Evolutionary conservation across 768 basidiomycete species (phyloP).

Genomic region (Pisolithus orientalis): DNA sequence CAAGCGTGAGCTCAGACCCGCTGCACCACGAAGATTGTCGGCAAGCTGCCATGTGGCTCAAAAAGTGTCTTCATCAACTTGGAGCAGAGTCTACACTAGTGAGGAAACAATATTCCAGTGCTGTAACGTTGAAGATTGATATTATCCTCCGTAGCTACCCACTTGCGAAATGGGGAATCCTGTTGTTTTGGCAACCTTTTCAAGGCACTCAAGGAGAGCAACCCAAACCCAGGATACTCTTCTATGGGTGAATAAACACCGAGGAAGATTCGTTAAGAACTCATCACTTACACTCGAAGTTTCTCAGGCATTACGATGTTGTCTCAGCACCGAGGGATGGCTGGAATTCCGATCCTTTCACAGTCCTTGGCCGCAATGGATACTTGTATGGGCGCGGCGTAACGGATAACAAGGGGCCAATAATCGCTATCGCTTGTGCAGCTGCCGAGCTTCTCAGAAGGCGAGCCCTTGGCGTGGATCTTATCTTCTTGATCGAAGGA

Average conservation of each 20-base stretch:
- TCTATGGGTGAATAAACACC: slow-evolving; percentile 63
- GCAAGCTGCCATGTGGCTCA: slow-evolving; percentile 90
- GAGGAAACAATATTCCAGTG: slow-evolving; percentile 14
- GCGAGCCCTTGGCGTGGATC: slow-evolving; percentile 74
- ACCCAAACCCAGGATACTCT: slow-evolving; percentile 69
- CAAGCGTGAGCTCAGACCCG: slow-evolving; percentile 70
- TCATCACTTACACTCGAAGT: neutral
- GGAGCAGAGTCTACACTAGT: slow-evolving; percentile 81
- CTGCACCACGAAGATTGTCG: slow-evolving; percentile 79
- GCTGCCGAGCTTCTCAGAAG: slow-evolving; percentile 71
- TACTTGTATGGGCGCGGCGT: slow-evolving; percentile 89
- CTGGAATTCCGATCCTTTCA: slow-evolving; percentile 85
- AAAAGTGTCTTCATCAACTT: slow-evolving; percentile 80
- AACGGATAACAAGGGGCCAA: slow-evolving; percentile 94
- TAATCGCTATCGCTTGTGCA: slow-evolving; percentile 86
- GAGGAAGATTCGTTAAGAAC: neutral
- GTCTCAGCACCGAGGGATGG: slow-evolving; percentile 68
- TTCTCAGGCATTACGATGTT: slow-evolving; percentile 88
- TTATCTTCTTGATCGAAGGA: slow-evolving; percentile 90
- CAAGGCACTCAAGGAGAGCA: slow-evolving; percentile 55
- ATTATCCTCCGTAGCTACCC: slow-evolving; percentile 47
- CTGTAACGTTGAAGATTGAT: neutral
- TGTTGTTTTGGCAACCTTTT: slow-evolving; percentile 85
- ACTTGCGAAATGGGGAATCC: slow-evolving; percentile 77
- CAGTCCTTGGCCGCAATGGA: slow-evolving; percentile 75